A percentile compares a stretch with the other conserved stretches of the same genome.
Conservation (phyloP, 1,139 yeast genomes). For the Saccharomyces hybrid region DNA sequence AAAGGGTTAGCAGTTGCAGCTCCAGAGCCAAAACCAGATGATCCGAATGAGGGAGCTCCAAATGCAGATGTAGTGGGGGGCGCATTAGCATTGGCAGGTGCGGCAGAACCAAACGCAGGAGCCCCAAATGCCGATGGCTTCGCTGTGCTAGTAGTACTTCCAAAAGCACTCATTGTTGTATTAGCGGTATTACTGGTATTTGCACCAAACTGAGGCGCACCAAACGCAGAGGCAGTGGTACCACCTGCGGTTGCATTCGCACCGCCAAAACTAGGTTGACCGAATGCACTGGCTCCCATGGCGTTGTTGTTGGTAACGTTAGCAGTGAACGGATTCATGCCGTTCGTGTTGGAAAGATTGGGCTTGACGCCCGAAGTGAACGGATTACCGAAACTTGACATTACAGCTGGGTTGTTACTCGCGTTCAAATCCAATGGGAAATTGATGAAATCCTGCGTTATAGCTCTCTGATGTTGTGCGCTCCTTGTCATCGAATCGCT, state of each 20-base stretch:
- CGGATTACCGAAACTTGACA: constrained; percentile 7
- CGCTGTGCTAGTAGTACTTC: constrained; percentile 4
- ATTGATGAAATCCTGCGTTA: constrained; percentile 38
- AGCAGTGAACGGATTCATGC: constrained; percentile 7
- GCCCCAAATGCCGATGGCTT: constrained; percentile 22
- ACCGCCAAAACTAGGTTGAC: constrained; percentile 11
- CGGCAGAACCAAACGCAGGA: constrained; percentile 15
- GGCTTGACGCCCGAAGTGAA: constrained; percentile 5
- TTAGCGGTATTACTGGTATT: neutral
- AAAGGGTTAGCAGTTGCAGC: neutral
- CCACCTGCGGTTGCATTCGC: neutral
- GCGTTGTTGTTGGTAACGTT: constrained; percentile 1
- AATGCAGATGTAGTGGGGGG: constrained; percentile 9
- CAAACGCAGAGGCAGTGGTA: constrained; percentile 12
- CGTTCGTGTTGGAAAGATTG: neutral
- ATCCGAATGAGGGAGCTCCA: constrained; percentile 14
- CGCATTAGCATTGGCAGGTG: constrained; percentile 8
- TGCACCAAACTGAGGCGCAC: constrained; percentile 24
- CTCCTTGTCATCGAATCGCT: neutral
- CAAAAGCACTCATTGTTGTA: constrained; percentile 15
- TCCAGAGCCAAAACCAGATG: constrained; percentile 4
- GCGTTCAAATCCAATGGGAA: constrained; percentile 26
- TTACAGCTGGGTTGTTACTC: neutral
- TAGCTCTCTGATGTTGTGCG: neutral
- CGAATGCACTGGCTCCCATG: constrained; percentile 14